These are phyloP conservation scores for Nissolia schottii DNA, from an alignment of 306 rosid genomes.

Conservation along the genomic window DNA sequence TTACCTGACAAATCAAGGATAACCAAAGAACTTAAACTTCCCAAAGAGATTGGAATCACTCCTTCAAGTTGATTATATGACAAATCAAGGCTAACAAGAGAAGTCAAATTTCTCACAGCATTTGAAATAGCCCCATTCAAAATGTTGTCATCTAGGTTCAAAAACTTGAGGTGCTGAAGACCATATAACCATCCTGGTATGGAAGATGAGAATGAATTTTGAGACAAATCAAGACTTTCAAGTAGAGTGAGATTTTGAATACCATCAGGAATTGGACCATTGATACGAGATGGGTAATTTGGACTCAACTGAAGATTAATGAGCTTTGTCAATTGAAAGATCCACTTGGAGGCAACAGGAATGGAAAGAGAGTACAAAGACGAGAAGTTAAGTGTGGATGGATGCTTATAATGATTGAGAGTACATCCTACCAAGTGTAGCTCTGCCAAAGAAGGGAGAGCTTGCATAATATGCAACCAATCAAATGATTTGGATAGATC, in stretches of 20 bases:
- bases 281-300: rapidly evolving
- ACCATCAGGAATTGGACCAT: neutral
- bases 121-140: neutral
- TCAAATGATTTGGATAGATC: too few relatives aligned
- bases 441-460: neutral
- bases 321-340: neutral
- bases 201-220: neutral
- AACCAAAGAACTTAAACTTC: neutral
- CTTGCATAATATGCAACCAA: neutral
- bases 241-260: constrained; percentile 23
- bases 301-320: rapidly evolving
- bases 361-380: neutral
- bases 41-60: neutral
- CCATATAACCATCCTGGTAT: constrained; percentile 1
- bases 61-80: neutral
- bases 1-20: neutral
- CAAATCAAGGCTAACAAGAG: neutral
- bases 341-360: neutral
- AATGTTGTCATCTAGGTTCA: neutral
- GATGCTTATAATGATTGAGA: neutral
- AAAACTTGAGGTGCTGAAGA: neutral
- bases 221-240: neutral
- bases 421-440: neutral
- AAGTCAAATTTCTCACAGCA: constrained; percentile 13
- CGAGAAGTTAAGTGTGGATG: neutral